Conservation (phyloP, 164 flowering plant genomes). For the Protea cynaroides region DNA sequence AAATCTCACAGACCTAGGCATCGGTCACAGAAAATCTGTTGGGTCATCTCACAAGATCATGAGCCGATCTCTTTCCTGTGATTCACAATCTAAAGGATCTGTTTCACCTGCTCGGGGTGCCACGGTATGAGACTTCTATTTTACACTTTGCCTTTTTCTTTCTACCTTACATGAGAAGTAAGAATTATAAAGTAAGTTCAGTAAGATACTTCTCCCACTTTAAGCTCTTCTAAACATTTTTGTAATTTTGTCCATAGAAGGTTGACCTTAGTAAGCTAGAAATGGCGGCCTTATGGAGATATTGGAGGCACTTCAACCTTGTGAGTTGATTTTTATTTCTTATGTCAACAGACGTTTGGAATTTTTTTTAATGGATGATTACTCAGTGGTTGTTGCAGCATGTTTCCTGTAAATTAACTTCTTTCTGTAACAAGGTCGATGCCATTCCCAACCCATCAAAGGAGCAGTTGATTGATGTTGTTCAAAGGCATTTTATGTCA, state of each 20-base stretch:
- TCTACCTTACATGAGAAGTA: not conserved
- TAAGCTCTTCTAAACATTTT: not conserved
- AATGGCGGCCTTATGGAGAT: constrained; percentile 84
- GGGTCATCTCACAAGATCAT: constrained; percentile 66
- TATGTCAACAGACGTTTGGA: not conserved
- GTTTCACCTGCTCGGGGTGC: constrained; percentile 47
- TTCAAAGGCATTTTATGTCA: constrained; percentile 89
- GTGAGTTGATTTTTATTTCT: constrained; percentile 35
- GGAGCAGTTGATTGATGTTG: constrained; percentile 80
- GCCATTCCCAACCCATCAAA: constrained; percentile 77
- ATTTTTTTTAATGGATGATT: not conserved
- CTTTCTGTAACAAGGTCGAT: constrained; percentile 42
- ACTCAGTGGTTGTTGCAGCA: not conserved
- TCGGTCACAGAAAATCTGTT: constrained; percentile 53
- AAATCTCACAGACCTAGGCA: constrained; percentile 69
- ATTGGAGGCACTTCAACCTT: constrained; percentile 89
- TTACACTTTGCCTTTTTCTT: not conserved
- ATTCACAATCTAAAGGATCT: constrained; percentile 74
- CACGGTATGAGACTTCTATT: constrained; percentile 27
- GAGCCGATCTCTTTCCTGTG: constrained; percentile 70
- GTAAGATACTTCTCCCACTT: not conserved
- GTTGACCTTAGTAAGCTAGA: constrained; percentile 89
- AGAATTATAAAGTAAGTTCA: too few relatives aligned
- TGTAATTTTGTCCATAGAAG: constrained; percentile 35
- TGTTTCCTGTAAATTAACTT: not conserved